These are phyloP conservation scores for Antitrichia curtipendula DNA, from an alignment of 225 moss, liverwort and hornwort genomes.

Conservation along the genomic window DNA sequence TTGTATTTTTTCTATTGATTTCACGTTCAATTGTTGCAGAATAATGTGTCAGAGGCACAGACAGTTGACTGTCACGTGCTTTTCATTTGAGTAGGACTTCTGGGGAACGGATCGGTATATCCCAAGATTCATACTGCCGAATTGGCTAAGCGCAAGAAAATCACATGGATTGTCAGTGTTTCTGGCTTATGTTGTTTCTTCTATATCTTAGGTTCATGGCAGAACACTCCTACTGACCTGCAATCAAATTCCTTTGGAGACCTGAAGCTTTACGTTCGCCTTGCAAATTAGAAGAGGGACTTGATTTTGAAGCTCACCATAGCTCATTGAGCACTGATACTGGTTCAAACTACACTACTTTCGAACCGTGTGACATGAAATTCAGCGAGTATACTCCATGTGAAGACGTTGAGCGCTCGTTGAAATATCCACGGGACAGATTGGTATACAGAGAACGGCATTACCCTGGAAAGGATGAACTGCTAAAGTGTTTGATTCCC, in stretches of 20 bases:
- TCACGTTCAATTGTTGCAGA: too few relatives aligned
- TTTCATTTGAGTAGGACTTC: constrained; percentile 16
- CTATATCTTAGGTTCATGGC: constrained; percentile 75
- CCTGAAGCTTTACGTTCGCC: constrained; percentile 13
- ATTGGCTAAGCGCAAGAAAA: constrained; percentile 29
- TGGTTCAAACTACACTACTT: constrained; percentile 22
- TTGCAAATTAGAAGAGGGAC: constrained; percentile 11
- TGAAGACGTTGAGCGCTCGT: constrained; percentile 65
- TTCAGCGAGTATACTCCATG: constrained; percentile 98
- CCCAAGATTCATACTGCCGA: constrained; percentile 46
- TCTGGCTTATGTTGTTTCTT: constrained; percentile 51
- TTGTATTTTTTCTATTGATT: too few relatives aligned
- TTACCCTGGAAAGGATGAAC: constrained; percentile 69
- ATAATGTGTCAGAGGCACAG: too few relatives aligned
- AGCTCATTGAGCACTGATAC: constrained; percentile 21
- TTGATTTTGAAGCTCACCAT: constrained; percentile 76
- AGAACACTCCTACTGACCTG: constrained; percentile 14
- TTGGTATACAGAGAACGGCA: constrained; percentile 87
- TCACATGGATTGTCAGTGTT: constrained; percentile 35
- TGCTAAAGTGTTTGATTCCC: constrained; percentile 75
- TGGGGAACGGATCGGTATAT: constrained; percentile 27
- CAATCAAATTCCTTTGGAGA: constrained; percentile 9
- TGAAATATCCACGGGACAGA: constrained; percentile 60
- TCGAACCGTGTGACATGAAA: constrained; percentile 64
- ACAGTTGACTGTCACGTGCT: not conserved